Conservation (phyloP, 495 filamentous ascomycete species). For the Trichocladium uniseriatum region DNA sequence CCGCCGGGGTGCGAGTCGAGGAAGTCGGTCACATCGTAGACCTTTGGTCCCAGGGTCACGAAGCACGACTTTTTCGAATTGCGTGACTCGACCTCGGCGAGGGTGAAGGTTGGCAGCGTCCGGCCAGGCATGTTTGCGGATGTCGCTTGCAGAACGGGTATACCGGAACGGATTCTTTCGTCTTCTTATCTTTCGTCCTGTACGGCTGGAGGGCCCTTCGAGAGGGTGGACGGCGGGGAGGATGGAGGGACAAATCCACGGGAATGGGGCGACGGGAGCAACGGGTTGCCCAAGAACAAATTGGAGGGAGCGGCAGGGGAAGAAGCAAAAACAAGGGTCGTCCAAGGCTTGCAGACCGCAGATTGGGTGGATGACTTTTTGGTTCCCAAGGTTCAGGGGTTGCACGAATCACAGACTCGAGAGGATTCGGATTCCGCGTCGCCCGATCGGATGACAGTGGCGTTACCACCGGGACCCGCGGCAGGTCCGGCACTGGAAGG, state of each 20-base stretch:
- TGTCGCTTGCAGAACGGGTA: background rate
- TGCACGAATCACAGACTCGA: constrained; percentile 11
- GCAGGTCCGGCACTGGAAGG: constrained; percentile 1
- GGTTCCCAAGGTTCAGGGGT: constrained; percentile 1
- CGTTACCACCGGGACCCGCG: constrained; percentile 1
- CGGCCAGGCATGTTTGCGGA: constrained; percentile 26
- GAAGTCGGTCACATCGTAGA: constrained; percentile 92
- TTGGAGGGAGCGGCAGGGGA: too few species aligned
- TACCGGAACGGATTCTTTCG: too few species aligned
- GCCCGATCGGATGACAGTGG: constrained; percentile 16
- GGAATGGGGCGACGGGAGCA: background rate
- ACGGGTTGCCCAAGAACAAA: background rate
- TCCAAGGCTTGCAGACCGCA: background rate
- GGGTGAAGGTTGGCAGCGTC: constrained; percentile 68
- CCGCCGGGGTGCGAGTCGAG: constrained; percentile 85
- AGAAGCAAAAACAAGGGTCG: background rate
- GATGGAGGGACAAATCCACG: too few species aligned
- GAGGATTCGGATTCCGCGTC: background rate
- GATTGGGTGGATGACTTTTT: constrained; percentile 10
- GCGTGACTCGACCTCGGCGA: constrained; percentile 69
- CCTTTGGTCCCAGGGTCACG: constrained; percentile 79
- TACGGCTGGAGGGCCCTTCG: too few species aligned
- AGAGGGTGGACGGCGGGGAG: too few species aligned
- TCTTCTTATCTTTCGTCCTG: too few species aligned
- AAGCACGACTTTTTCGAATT: constrained; percentile 81